Evolutionary conservation across 441 rosid genomes (phyloP).

Genomic region (Pelargonium citronellum): DNA sequence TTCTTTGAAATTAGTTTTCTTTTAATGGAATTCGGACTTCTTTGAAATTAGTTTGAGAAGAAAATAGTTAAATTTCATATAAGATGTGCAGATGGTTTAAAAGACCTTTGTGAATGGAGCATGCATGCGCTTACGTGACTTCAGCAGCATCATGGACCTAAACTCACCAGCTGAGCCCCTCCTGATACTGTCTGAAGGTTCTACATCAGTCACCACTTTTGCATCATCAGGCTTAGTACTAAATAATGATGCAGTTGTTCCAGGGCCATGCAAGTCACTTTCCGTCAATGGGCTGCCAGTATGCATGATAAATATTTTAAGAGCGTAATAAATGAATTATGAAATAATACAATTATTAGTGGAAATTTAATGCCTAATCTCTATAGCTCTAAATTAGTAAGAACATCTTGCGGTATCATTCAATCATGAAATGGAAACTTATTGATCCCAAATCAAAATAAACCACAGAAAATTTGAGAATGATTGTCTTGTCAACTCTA

Average conservation of each 20-base stretch:
- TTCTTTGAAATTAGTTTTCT: slow-evolving; percentile 13
- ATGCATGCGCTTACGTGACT: slow-evolving; percentile 73
- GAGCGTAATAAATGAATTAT: too few relatives aligned
- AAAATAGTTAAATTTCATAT: not conserved
- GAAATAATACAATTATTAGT: too few relatives aligned
- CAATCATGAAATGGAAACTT: not conserved
- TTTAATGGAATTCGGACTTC: too few relatives aligned
- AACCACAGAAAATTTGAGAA: not conserved
- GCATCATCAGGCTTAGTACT: slow-evolving; percentile 31
- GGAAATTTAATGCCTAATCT: too few relatives aligned
- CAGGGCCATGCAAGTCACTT: slow-evolving; percentile 35
- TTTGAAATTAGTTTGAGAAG: slow-evolving; percentile 12
- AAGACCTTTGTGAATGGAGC: slow-evolving; percentile 90
- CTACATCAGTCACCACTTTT: slow-evolving; percentile 29
- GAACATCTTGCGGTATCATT: too few relatives aligned
- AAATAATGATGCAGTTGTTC: slow-evolving; percentile 21
- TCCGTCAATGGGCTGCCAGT: slow-evolving; percentile 25
- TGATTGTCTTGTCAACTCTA: too few relatives aligned
- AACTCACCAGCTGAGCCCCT: slow-evolving; percentile 85
- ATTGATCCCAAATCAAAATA: not conserved
- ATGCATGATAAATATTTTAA: not conserved
- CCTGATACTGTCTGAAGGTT: slow-evolving; percentile 41
- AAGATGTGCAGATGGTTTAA: slow-evolving; percentile 4
- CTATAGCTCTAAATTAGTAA: too few relatives aligned
- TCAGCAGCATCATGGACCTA: slow-evolving; percentile 83